Base-by-base conservation (phyloP, 2,329 filamentous ascomycete species). In the Aspergillus sp. region DNA sequence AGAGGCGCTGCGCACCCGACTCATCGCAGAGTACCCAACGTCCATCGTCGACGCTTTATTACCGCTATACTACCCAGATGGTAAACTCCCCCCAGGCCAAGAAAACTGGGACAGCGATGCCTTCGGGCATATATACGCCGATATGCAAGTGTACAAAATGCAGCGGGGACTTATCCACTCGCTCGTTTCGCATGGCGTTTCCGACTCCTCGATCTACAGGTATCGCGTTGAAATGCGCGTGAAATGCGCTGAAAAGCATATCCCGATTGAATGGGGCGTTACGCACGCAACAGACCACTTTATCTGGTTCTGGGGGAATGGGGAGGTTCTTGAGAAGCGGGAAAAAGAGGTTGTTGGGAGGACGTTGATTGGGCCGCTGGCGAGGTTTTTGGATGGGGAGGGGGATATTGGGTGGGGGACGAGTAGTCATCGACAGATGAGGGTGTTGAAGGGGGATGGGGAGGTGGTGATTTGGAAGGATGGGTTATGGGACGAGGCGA, bases 241-340 rank as follows among this genome's bases (percentile, higher is more conserved):
- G 5, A 60, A 69, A 41, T 77, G 74, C 49, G 70, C 73, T 3
- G 72, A 75, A 41, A 52, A 55, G 5, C 53, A 54, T 3, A 56
- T 73, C 7, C 76, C 77, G 1, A 61, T 59, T 1, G 64, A 70
- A 37, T 81, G 74, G 72, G 76, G 74, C 2, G 77, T 77, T 2
- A 81, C 77, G 13, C 79, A 82, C 56, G 69, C 70, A 0, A 75
- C 74, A 0, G 78, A 82, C 51, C 68, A 75, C 56, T 63, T 69
- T 5, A 72, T 81, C 25, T 82, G 79, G 79, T 77, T 80, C 48
- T 81, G 73, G 71, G 79, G 78, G 0, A 71, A 75, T 52, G 74
- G 73, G 1, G 63, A 62, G 4, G 49, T 55, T 0, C 48, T 81
- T 45, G 67, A 60, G 5, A 58, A 59, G 0, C 53, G 59, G 7